A percentile compares a stretch with the other conserved stretches of the same genome.
Evolutionary conservation across 2,329 filamentous ascomycete species (phyloP).

Genomic region (Pseudogymnoascus sp.): DNA sequence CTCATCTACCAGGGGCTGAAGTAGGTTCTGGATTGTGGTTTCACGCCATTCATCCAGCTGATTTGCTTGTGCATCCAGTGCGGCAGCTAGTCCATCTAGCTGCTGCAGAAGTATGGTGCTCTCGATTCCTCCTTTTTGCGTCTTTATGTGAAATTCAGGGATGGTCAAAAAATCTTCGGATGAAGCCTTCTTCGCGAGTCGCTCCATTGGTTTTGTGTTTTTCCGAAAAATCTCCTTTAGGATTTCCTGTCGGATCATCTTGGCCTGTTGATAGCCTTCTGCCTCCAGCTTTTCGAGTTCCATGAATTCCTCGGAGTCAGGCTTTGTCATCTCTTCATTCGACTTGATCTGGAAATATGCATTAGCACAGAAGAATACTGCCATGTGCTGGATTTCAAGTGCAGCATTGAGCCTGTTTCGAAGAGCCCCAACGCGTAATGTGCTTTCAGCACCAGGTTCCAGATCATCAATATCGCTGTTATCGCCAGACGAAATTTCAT

Average conservation of each 20-base stretch:
- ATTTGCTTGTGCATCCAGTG: slow-evolving; percentile 66
- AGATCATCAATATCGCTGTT: slow-evolving; percentile 28
- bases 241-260: slow-evolving; percentile 70
- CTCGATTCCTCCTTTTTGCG: slow-evolving; percentile 63
- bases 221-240: slow-evolving; percentile 52
- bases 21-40: slow-evolving; percentile 63
- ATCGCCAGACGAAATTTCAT: slow-evolving; percentile 16
- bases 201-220: slow-evolving; percentile 57
- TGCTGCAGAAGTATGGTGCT: slow-evolving; percentile 58
- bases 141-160: slow-evolving; percentile 49
- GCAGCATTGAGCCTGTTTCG: slow-evolving; percentile 64
- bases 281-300: slow-evolving; percentile 64
- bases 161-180: slow-evolving; percentile 55
- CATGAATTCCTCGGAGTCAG: slow-evolving; percentile 61
- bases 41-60: slow-evolving; percentile 70
- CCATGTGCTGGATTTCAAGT: slow-evolving; percentile 74
- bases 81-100: slow-evolving; percentile 56
- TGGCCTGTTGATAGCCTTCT: slow-evolving; percentile 70
- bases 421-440: slow-evolving; percentile 45
- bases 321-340: slow-evolving; percentile 54
- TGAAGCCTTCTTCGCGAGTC: slow-evolving; percentile 47
- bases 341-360: slow-evolving; percentile 78
- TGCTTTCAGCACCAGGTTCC: neutral
- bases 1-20: slow-evolving; percentile 74
- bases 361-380: slow-evolving; percentile 78